Evolutionary conservation across 352 stramenopile species (phyloP).

Genomic region (Globisporangium orthogonon): DNA sequence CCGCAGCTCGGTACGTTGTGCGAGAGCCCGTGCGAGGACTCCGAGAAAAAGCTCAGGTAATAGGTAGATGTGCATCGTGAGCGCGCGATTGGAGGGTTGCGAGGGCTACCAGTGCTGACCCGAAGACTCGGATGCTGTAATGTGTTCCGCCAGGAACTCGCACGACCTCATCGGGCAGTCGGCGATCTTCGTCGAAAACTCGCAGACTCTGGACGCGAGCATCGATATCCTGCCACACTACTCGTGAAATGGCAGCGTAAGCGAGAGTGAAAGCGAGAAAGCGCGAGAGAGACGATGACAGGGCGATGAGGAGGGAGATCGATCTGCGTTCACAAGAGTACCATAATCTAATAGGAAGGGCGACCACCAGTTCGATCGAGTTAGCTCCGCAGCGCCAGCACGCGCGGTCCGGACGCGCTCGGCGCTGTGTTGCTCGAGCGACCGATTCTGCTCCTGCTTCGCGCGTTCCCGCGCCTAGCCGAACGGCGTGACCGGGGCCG

Average conservation of each 20-base stretch:
- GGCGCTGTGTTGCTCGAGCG: no score
- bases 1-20: slow-evolving; percentile 31
- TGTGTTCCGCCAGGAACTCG: slow-evolving; percentile 5
- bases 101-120: neutral
- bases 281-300: neutral
- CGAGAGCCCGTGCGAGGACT: slow-evolving; percentile 18
- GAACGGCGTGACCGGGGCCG: slow-evolving; percentile 76
- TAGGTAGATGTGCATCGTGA: neutral
- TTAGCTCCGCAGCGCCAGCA: no score
- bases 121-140: neutral
- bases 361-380: neutral
- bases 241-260: slow-evolving; percentile 17
- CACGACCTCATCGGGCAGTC: slow-evolving; percentile 18
- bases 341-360: slow-evolving; percentile 17
- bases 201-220: slow-evolving; percentile 37
- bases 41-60: slow-evolving; percentile 15
- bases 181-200: slow-evolving; percentile 32
- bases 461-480: slow-evolving; percentile 29
- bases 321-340: slow-evolving; percentile 1
- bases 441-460: neutral
- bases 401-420: no score
- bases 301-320: neutral
- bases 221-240: slow-evolving; percentile 67
- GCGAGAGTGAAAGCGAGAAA: neutral
- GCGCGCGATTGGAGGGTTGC: neutral